Evolutionary conservation across 2,329 filamentous ascomycete species (phyloP), one percentile per base, ranked within the genome.

Genomic region (Alternaria ventricosa): DNA sequence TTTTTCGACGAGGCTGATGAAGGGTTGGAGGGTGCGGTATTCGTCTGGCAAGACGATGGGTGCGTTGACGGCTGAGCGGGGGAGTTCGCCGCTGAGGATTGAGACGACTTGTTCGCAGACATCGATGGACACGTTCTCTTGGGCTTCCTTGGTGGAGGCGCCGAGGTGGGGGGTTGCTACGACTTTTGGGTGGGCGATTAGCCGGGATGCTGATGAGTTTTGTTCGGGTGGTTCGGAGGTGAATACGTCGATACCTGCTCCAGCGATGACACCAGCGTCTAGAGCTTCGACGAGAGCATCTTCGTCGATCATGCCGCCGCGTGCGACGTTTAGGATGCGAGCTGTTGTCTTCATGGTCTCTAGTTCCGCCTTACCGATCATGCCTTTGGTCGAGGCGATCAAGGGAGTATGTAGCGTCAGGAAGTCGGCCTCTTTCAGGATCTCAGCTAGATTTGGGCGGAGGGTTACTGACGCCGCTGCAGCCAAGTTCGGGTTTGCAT

Each of bases 121-220:
- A 71, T 95, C 92, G 66, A 94, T 87, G 1, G 90, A 92, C 4
- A 94, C 92, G 65, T 94, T 94, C 74, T 95, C 92, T 77, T 96
- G 92, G 0, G 92, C 92, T 83, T 96, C 92, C 33, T 91, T 86
- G 0, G 92, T 96, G 0, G 89, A 92, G 0, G 92, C 92, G 8
- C 92, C 92, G 0, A 96, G 84, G 77, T 96, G 92, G 1, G 92
- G 92, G 8, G 92, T 95, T 1, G 89, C 89, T 2, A 95, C 89
- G 0, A 93, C 91, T 68, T 88, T 90, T 1, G 89, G 87, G 70
- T 95, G 92, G 10, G 83, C 84, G 60, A 91, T 87, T 9, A 96
- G 83, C 47, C 84, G 84, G 11, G 85, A 85, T 2, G 92, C 90
- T 5, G 86, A 82, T 2, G 89, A 89, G 33, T 83, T 82, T 33